Base-by-base conservation (phyloP, 768 basidiomycete species). In the Lentinula sp. region DNA sequence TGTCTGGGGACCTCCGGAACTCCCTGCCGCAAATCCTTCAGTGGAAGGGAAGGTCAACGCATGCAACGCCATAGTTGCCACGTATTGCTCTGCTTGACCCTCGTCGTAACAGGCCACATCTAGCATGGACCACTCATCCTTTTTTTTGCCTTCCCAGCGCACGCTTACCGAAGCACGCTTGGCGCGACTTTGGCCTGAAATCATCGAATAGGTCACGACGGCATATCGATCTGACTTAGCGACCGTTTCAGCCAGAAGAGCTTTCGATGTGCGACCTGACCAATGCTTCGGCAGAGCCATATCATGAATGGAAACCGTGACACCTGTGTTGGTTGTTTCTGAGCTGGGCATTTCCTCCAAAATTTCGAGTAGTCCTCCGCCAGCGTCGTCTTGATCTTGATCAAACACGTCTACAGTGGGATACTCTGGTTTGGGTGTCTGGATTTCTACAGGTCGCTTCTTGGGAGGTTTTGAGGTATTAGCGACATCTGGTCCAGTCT, bases 21-120 rank as follows among this genome's bases (percentile, higher is more conserved):
- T 71, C n/a, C 80, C 79, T 2, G 80, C 71, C 9, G 83, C 79
- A 71, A 93, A 93, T 7, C 89, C 89, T 56, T 82, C 81, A 0
- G 79, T 79, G 1, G 71, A 60, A 15, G 86, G 84, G 66, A 86
- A 92, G 10, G 84, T 85, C 35, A 98, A 74, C 3, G 84, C 80
- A 70, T 96, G 92, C 37, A 98, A 76, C 3, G 93, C 94, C 52
- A 95, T 73, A 16, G 89, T 90, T 4, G 96, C 84, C 54, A 96
- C 82, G 69, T 93, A 99, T 66, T 98, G 87, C 71, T 92, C 91
- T 23, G 96, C 95, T 70, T 98, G 94, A 0, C 69, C 67, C 59
- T 84, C 80, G 63, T 91, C 84, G 48, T 82, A 76, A 67, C 96
- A 98, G 13, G 91, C 95, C 48, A 91, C 76, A 62, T 91, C 84